These are phyloP conservation scores for Xerocomus minutiporus DNA, from an alignment of 1,284 basidiomycete genomes.

Conservation along the genomic window DNA sequence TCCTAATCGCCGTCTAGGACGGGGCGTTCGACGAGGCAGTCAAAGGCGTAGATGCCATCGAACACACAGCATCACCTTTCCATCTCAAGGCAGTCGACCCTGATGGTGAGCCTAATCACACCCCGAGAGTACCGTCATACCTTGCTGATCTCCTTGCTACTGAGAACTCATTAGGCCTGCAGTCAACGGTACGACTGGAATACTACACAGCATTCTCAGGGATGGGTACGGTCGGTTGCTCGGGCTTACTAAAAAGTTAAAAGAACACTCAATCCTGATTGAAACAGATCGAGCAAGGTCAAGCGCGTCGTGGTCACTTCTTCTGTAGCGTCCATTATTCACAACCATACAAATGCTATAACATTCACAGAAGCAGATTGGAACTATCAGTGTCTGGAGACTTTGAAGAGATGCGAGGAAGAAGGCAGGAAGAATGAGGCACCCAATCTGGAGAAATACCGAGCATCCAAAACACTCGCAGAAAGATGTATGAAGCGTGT, in stretches of 20 bases:
- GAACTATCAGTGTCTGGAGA: conserved; percentile 56
- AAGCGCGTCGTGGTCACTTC: conserved; percentile 66
- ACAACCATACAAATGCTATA: conserved; percentile 20
- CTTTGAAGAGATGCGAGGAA: conserved; percentile 50
- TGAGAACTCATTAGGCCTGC: conserved; percentile 60
- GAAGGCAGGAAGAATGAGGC: conserved; percentile 46
- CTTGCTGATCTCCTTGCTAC: neutral
- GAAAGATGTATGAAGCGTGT: conserved; percentile 44
- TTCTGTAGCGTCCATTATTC: conserved; percentile 50
- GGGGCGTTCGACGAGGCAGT: conserved; percentile 65
- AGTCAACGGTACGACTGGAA: conserved; percentile 55
- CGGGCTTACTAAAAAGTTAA: neutral
- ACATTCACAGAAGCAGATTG: conserved; percentile 52
- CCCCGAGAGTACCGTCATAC: neutral
- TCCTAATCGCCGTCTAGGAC: conserved; percentile 31
- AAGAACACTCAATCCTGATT: neutral
- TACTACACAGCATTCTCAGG: conserved; percentile 52
- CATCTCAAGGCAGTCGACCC: conserved; percentile 38
- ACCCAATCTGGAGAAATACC: conserved; percentile 43
- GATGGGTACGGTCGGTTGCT: conserved; percentile 36
- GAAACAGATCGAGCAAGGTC: conserved; percentile 37
- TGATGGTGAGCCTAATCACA: conserved; percentile 26
- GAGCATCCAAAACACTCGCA: conserved; percentile 64
- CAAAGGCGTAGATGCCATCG: conserved; percentile 55
- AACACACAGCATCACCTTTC: conserved; percentile 50